Evolutionary conservation across 1,284 basidiomycete genomes (phyloP), one percentile per base, ranked within the genome.

Genomic region (Dichomitus squalens): DNA sequence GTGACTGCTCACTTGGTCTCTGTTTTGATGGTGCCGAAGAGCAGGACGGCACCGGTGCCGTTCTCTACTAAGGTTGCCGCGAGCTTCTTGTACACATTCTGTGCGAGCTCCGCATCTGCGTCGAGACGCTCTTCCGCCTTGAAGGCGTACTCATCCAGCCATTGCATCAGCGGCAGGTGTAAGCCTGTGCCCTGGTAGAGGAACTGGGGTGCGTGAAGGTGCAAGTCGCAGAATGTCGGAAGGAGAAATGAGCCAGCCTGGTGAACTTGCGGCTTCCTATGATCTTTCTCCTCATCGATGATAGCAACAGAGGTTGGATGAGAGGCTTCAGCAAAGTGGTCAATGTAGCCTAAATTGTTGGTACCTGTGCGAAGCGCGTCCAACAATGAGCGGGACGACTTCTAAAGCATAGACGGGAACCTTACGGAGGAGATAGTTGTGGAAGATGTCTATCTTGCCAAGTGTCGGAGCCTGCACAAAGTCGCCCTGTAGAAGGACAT

Each of bases 131-230:
- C 85, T 69, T 95, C 93, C 0, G 92, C 88, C 61, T 85, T 84
- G 69, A 89, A 93, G 1, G 89, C 86, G 64, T 92, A 92, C 43
- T 81, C 78, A 56, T 90, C 78, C 4, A 93, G 77, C 93, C 93
- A 95, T 66, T 90, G 73, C 86, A 94, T 88, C 35, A 95, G 74
- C 0, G 92, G 90, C 3, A 92, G 79, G 68, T 95, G 89, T 6
- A 94, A 79, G 0, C 92, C 92, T 5, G 86, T 92, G 2, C 93
- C 93, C 59, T 92, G 88, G 60, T 93, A 94, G 36, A 93, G 78
- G 68, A 90, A 93, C 68, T 95, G 93, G 1, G 92, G 91, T 0
- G 92, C 91, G 69, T 95, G 93, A 0, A 94, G 78, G 68, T 94
- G 92, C 8, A 92, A 76, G 70, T 94, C 93, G 62, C 82, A 83